Percentiles rank a stretch among this genome's conserved stretches.
phyloP scores from a whole-genome alignment of 2,329 filamentous ascomycete species.

The Colletotrichum melonis region DNA sequence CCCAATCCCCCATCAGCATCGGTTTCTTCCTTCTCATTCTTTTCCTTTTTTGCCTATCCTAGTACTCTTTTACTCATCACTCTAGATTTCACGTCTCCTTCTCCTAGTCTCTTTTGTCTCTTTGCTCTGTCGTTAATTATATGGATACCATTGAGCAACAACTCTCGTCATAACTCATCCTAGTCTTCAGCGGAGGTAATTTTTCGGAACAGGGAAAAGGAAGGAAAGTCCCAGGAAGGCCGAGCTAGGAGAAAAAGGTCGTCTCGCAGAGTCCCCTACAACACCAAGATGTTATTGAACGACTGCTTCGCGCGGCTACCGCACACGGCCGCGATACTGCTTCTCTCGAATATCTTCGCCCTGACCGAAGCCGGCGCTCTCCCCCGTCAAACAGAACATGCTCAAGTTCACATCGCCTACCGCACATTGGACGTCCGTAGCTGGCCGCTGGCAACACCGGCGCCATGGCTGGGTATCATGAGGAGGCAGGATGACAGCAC shows the following conservation, averaged over 20 bases:
- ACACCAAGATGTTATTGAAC: conserved; percentile 40
- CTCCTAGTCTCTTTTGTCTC: conserved; percentile 1
- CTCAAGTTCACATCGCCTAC: conserved; percentile 43
- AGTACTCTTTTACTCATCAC: background rate
- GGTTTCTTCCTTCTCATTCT: background rate
- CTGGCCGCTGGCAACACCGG: conserved; percentile 56
- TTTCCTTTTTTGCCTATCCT: conserved; percentile 13
- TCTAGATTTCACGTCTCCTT: background rate
- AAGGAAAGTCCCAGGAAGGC: background rate
- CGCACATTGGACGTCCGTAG: conserved; percentile 50
- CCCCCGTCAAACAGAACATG: conserved; percentile 50
- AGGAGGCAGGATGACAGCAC: conserved; percentile 50
- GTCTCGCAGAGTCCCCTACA: background rate
- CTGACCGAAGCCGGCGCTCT: conserved; percentile 51
- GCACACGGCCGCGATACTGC: conserved; percentile 46
- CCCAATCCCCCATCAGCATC: conserved; percentile 7
- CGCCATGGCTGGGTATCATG: conserved; percentile 49
- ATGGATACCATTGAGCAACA: background rate
- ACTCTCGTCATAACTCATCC: background rate
- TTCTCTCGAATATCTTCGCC: conserved; percentile 47
- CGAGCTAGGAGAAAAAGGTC: background rate
- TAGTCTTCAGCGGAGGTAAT: background rate
- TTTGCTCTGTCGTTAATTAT: background rate
- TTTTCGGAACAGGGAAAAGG: background rate
- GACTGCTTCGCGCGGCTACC: conserved; percentile 50